phyloP scores from a whole-genome alignment of 306 rosid species.

The Hylodesmum podocarpum region DNA sequence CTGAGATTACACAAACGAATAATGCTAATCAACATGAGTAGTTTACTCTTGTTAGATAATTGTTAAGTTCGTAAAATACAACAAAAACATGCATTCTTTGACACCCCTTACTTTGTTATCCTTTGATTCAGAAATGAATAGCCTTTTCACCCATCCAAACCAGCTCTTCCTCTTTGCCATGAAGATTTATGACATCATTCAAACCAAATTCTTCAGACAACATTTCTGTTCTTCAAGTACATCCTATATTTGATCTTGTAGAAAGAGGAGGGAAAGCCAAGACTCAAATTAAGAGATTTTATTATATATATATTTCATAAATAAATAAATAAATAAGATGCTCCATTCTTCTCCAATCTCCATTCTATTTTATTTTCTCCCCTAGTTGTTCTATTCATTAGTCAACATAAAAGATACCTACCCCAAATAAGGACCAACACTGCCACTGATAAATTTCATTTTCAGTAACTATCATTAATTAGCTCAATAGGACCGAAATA shows the following conservation, averaged over 20 bases:
- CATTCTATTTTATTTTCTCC: slow-evolving; percentile 17
- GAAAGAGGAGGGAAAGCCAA: background rate
- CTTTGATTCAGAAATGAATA: slow-evolving; percentile 53
- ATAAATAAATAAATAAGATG: background rate
- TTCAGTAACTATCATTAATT: slow-evolving; percentile 8
- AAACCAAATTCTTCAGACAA: slow-evolving; percentile 28
- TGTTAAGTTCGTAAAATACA: background rate
- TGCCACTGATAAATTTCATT: background rate
- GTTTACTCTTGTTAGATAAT: background rate
- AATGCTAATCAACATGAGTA: slow-evolving; percentile 12
- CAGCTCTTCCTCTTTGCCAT: slow-evolving; percentile 73
- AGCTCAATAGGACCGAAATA: background rate
- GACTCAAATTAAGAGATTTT: slow-evolving; percentile 7
- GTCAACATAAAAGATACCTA: background rate
- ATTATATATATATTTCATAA: background rate
- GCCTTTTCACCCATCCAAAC: slow-evolving; percentile 74
- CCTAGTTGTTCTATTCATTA: slow-evolving; percentile 1
- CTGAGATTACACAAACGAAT: slow-evolving; percentile 28
- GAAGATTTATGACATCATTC: slow-evolving; percentile 33
- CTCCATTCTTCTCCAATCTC: background rate
- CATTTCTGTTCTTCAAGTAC: slow-evolving; percentile 22
- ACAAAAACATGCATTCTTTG: background rate
- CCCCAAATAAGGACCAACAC: background rate
- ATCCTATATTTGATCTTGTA: slow-evolving; percentile 21
- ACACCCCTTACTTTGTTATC: slow-evolving; percentile 45